Conservation (phyloP, 805 yeast genomes). For the Saturnispora galanensis region DNA sequence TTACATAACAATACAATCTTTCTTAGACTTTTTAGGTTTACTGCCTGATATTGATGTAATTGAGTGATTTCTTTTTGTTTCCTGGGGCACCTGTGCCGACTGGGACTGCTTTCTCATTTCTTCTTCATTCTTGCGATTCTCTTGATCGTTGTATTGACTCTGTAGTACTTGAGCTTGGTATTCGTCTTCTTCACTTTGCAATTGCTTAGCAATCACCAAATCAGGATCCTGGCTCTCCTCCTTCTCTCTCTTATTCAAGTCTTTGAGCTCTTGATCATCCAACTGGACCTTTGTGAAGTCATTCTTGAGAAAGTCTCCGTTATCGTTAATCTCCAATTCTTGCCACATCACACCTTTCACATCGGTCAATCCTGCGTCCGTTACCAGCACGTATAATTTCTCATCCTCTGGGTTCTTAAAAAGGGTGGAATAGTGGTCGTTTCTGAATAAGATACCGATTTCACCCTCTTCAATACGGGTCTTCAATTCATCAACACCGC, state of each 20-base stretch:
- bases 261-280: neutral
- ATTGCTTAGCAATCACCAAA: constrained; percentile 20
- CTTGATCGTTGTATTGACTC: constrained; percentile 8
- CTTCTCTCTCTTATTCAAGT: constrained; percentile 5
- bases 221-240: constrained; percentile 12
- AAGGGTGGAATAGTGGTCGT: constrained; percentile 74
- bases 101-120: neutral
- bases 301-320: constrained; percentile 48
- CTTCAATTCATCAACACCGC: constrained; percentile 46
- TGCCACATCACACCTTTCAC: constrained; percentile 67
- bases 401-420: constrained; percentile 37
- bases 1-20: constrained; percentile 5
- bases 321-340: constrained; percentile 55
- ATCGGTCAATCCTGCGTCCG: constrained; percentile 57
- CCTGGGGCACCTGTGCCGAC: too few species aligned
- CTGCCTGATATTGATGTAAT: neutral
- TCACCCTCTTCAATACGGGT: constrained; percentile 33
- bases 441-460: constrained; percentile 69
- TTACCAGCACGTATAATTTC: constrained; percentile 54
- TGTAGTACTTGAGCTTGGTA: constrained; percentile 22
- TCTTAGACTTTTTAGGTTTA: neutral
- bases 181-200: constrained; percentile 28
- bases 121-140: neutral
- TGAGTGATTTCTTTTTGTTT: neutral
- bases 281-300: constrained; percentile 3